phyloP scores from a whole-genome alignment of 768 basidiomycete genomes.

The Wakefieldia striispora region DNA sequence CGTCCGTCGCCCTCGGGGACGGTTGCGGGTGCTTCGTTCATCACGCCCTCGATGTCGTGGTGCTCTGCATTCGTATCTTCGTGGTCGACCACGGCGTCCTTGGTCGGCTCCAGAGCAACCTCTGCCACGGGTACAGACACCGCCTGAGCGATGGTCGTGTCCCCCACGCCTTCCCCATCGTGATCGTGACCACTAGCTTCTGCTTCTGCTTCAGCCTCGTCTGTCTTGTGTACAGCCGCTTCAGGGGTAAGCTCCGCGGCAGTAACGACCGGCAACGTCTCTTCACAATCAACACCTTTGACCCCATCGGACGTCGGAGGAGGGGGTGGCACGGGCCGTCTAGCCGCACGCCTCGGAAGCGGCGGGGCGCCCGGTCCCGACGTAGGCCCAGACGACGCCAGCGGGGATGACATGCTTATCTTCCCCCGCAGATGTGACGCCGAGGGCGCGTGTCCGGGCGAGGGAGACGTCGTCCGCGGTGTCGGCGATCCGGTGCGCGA shows the following conservation, averaged over 20 bases:
- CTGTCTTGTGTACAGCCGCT: background rate
- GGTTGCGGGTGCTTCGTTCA: background rate
- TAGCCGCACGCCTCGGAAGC: constrained; percentile 62
- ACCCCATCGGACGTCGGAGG: constrained; percentile 9
- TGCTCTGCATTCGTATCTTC: background rate
- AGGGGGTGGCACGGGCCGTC: constrained; percentile 35
- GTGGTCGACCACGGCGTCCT: background rate
- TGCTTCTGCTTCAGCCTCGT: constrained; percentile 3
- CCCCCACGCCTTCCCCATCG: background rate
- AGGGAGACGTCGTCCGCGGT: constrained; percentile 9
- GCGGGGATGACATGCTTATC: constrained; percentile 20
- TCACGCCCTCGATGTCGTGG: background rate
- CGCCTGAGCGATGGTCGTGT: background rate
- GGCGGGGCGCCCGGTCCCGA: constrained; percentile 43
- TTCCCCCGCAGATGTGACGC: constrained; percentile 17
- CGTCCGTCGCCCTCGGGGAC: constrained; percentile 3
- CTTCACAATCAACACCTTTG: constrained; percentile 6
- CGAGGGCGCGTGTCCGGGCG: constrained; percentile 6
- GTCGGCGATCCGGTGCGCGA: constrained; percentile 27
- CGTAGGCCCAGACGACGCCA: constrained; percentile 35
- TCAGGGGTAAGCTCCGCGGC: background rate
- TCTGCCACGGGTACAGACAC: background rate
- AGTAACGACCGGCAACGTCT: background rate
- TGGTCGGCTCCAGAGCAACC: background rate
- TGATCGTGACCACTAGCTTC: too few relatives aligned